Evolutionary conservation across 164 flowering plant species (phyloP).

Genomic region (Stephania cephalantha): DNA sequence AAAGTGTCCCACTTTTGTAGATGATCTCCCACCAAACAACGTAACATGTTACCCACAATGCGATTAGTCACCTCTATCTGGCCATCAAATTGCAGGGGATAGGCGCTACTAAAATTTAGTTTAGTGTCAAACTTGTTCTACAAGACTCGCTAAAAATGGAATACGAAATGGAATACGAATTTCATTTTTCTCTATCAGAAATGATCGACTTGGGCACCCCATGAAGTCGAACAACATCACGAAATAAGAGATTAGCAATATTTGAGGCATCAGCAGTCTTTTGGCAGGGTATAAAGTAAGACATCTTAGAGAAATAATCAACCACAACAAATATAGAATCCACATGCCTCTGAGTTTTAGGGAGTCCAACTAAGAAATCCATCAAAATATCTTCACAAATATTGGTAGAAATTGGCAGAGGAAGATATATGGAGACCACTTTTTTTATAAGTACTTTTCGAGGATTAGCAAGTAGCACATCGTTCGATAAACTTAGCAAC

Average conservation of each 20-base stretch:
- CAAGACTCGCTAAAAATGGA: neutral
- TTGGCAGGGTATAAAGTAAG: neutral
- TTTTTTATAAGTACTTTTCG: no score
- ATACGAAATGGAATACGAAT: no score
- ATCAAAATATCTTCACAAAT: no score
- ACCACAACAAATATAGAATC: neutral
- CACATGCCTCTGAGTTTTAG: neutral
- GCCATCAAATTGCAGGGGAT: neutral
- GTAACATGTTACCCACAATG: neutral
- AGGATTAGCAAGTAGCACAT: no score
- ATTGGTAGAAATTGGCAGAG: no score
- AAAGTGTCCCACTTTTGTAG: no score
- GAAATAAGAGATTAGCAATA: neutral
- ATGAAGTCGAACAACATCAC: neutral
- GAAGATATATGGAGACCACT: no score
- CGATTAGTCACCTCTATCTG: neutral
- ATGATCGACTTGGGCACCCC: neutral
- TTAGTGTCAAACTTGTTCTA: neutral
- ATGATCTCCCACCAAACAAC: neutral
- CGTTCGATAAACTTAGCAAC: no score
- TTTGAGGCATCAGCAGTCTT: neutral
- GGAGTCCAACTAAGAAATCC: no score
- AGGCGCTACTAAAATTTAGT: neutral
- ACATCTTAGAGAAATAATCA: neutral
- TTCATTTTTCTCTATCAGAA: no score